These are phyloP conservation scores for Coemansia erecta DNA, from an alignment of 192 early-diverging fungal species.

Conservation along the genomic window DNA sequence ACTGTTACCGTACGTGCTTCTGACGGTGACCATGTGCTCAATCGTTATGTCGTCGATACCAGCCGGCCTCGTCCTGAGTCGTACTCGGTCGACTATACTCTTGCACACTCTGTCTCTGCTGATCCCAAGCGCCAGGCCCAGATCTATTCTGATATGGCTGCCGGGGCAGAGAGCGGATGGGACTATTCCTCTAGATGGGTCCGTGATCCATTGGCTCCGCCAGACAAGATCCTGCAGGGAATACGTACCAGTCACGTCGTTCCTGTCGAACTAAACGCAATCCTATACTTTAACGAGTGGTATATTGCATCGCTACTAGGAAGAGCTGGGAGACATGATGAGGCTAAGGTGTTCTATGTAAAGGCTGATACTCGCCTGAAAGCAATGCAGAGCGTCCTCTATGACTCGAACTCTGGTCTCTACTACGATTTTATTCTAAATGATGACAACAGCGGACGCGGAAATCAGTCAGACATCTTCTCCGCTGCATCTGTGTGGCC, in stretches of 20 bases:
- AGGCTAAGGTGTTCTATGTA: too few species aligned
- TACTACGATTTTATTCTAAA: conserved; percentile 63
- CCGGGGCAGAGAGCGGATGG: conserved; percentile 72
- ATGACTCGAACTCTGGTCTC: conserved; percentile 40
- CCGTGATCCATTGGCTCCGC: conserved; percentile 14
- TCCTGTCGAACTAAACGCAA: conserved; percentile 70
- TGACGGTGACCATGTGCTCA: conserved; percentile 23
- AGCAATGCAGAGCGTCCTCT: conserved; percentile 58
- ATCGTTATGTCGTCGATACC: conserved; percentile 58
- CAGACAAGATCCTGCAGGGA: conserved; percentile 45
- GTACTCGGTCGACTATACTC: conserved; percentile 59
- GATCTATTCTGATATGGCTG: conserved; percentile 64
- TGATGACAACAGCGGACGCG: conserved; percentile 8
- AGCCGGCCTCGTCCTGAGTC: conserved; percentile 64
- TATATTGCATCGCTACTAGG: conserved; percentile 6
- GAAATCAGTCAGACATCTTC: conserved; percentile 25
- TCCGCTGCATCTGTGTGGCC: conserved; percentile 61
- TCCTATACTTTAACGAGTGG: conserved; percentile 56
- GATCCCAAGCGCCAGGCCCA: conserved; percentile 11
- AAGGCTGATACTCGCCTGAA: conserved; percentile 37
- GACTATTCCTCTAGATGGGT: conserved; percentile 71
- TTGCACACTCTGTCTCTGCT: conserved; percentile 49
- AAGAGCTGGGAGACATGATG: too few species aligned
- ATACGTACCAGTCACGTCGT: conserved; percentile 60
- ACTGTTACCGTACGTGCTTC: conserved; percentile 35